Evolutionary conservation across 257 asterid species (phyloP).

Genomic region (Solanum verrucosum): DNA sequence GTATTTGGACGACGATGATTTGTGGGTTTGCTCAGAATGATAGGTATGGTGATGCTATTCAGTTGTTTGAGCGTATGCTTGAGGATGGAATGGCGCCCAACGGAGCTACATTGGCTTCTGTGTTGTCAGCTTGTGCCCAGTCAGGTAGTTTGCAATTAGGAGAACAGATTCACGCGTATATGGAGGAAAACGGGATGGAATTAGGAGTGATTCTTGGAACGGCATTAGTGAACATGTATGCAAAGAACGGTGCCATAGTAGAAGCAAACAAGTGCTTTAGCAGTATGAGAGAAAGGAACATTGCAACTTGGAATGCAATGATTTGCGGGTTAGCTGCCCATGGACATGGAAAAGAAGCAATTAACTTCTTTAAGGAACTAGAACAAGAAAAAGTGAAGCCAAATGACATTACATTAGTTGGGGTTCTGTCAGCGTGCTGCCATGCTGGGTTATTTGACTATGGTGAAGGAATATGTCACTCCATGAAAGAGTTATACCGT

Average conservation of each 20-base stretch:
- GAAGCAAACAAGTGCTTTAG: conserved; percentile 50
- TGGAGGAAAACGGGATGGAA: conserved; percentile 40
- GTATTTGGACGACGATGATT: conserved; percentile 76
- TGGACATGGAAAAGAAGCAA: conserved; percentile 69
- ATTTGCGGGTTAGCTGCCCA: conserved; percentile 74
- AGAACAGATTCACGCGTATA: conserved; percentile 42
- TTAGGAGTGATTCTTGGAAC: conserved; percentile 75
- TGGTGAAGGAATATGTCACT: conserved; percentile 43
- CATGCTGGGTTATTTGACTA: conserved; percentile 63
- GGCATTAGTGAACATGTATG: conserved; percentile 83
- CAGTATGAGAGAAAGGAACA: conserved; percentile 39
- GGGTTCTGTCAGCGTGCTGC: conserved; percentile 80
- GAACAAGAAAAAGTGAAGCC: conserved; percentile 37
- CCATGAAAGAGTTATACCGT: conserved; percentile 45
- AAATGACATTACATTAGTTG: conserved; percentile 59
- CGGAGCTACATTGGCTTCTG: conserved; percentile 55
- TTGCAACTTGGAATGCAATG: conserved; percentile 83
- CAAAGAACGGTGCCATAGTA: conserved; percentile 54
- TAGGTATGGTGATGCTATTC: conserved; percentile 35
- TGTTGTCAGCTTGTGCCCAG: conserved; percentile 76
- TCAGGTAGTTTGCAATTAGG: conserved; percentile 70
- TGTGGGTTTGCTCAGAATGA: conserved; percentile 75
- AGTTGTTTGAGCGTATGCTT: conserved; percentile 45
- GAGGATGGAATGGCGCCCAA: conserved; percentile 45
- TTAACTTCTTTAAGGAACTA: conserved; percentile 30